Base-by-base conservation (phyloP, 768 basidiomycete species). In the Xerocomellus dryophilus region DNA sequence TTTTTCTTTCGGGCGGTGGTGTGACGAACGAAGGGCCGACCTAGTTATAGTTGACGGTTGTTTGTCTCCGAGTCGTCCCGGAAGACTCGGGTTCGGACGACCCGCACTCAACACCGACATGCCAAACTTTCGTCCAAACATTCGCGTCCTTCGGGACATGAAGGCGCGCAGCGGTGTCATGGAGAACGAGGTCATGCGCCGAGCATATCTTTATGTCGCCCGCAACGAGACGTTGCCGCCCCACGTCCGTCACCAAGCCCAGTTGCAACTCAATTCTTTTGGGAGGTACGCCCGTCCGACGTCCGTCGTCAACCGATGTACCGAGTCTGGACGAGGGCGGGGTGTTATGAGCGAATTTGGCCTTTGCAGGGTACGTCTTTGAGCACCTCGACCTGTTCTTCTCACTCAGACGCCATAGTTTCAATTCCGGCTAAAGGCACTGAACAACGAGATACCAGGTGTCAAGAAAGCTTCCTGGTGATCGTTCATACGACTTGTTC, bases 381-480 rank as follows among this genome's bases (percentile, higher is more conserved):
- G 35, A 4, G 23, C 17, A 17, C 20, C 18, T 27, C 17, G 41
- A 31, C 18, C 2, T 15, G 9, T 21, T 43, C 32, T 41, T 14
- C 32, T 43, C 0, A 44, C 47, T 39, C 18, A 25, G n/a, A 18
- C 10, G 3, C 8, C 63, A 2, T 25, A 97, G 95, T 91, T 81
- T 75, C 93, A 95, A 74, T 97, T 98, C 76, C 82, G 94, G 35
- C 63, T 90, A 43, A 90, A 93, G 65, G 95, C 93, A 0, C 74
- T 91, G 49, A 75, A 75, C 34, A 88, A 91, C 5, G 86, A 95
- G 62, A 75, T 97, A 27, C 86, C 90, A 18, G 95, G 95, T 6
- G 92, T 98, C 25, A 78, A 80, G 42, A 94, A 96, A 65, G 92
- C 94, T 8, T 90, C 86, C n/a, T 98, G 95, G 94, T 97, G 77